Base-by-base conservation (phyloP, 805 yeast species). In the Hanseniaspora valbyensis region DNA sequence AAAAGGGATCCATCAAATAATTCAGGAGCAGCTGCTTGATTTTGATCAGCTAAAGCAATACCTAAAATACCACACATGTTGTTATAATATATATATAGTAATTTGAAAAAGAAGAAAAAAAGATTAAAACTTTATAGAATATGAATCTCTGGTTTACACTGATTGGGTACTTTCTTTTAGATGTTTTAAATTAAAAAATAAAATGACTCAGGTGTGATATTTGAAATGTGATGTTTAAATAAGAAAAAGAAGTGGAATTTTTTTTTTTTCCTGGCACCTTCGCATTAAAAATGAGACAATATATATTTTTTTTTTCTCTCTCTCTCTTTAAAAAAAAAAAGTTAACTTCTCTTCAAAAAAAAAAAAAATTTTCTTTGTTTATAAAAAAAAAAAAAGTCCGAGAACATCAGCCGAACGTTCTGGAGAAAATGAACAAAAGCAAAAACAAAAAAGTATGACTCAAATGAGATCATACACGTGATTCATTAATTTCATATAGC, bases 11-110 rank as follows among this genome's bases (percentile, higher is more conserved):
- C 96, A 64, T 92, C 98, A 52, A 87, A 80, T 41, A 92, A 72
- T 61, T 89, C 97, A 4, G 95, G 80, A 12, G 95, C 95, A 44
- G 84, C 96, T 52, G 76, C 74, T 44, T 73, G 73, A 22, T 72
- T 65, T 57, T 79, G 83, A 65, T 87, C 83, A 12, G 95, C 85
- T 52, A 86, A 73, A 39, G 87, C 83, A 49, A 90, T 74, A 53
- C 95, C 98, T 59, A 90, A 69, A 55, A 92, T 81, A 59, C 98
- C 98, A 78, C 98, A 92, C 98, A 90, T 92, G 41, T 51, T 42
- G 7, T 32, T 19, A 24, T 29, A 16, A 12, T 32, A 5, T 30
- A 12, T 30, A 28, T 30, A 14, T 14, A n/a, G n/a, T n/a, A n/a
- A n/a, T n/a, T n/a, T n/a, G n/a, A n/a, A n/a, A n/a, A n/a, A n/a